Percentiles rank a stretch among this genome's conserved stretches.
phyloP scores from a whole-genome alignment of 805 yeast species.

The Wickerhamomyces bisporus region DNA sequence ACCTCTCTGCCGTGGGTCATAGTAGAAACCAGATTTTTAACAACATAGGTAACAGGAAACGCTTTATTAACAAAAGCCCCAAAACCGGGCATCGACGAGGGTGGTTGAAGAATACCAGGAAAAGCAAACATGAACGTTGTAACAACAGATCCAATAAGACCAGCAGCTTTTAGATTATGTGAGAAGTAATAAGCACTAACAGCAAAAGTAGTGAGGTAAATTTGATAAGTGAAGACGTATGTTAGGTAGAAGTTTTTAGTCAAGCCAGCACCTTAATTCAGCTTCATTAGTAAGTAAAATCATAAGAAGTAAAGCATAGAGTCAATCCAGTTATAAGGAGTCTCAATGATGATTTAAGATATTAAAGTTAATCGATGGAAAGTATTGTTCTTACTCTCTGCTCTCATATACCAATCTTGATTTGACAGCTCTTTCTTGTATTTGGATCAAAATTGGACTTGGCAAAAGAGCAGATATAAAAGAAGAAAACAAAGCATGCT shows the following conservation, averaged over 20 bases:
- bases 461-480: constrained; percentile 54
- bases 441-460: constrained; percentile 53
- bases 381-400: constrained; percentile 65
- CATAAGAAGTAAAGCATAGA: constrained; percentile 50
- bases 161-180: constrained; percentile 64
- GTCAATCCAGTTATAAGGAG: constrained; percentile 51
- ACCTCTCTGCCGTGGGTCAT: constrained; percentile 49
- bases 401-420: constrained; percentile 64
- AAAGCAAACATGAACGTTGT: constrained; percentile 57
- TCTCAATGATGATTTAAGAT: constrained; percentile 49
- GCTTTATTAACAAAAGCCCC: constrained; percentile 81
- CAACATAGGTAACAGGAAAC: constrained; percentile 68
- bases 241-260: constrained; percentile 35
- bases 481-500: constrained; percentile 53
- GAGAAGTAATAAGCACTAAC: constrained; percentile 49
- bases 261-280: constrained; percentile 11
- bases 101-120: constrained; percentile 65
- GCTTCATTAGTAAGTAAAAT: constrained; percentile 42
- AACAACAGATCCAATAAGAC: constrained; percentile 50
- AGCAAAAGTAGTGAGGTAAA: constrained; percentile 49
- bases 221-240: constrained; percentile 44
- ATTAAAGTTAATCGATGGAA: constrained; percentile 65
- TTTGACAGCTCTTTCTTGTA: constrained; percentile 52
- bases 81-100: constrained; percentile 62
- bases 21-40: constrained; percentile 47